Evolutionary conservation across 2,329 filamentous ascomycete species (phyloP).

Genomic region (Trichoderma gracile): DNA sequence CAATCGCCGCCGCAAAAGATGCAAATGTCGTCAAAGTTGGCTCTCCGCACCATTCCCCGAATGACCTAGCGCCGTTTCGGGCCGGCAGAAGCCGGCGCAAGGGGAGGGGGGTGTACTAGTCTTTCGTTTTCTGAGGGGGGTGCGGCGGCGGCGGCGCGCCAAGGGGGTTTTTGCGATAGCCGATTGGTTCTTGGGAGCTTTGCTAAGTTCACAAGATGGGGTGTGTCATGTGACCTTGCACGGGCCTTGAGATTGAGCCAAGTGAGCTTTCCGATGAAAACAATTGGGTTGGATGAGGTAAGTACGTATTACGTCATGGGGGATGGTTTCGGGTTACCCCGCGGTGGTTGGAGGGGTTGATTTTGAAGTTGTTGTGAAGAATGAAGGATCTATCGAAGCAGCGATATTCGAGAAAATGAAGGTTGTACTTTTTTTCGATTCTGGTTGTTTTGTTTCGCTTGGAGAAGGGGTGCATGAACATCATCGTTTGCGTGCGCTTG

Average conservation of each 20-base stretch:
- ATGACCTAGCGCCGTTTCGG: slow-evolving; percentile 8
- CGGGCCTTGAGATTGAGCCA: background rate
- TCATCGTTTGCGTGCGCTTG: too few relatives aligned
- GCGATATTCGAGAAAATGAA: too few relatives aligned
- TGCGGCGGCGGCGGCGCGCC: too few relatives aligned
- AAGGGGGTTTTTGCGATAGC: slow-evolving; percentile 10
- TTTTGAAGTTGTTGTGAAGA: background rate
- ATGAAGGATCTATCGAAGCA: background rate
- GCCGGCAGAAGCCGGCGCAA: slow-evolving; percentile 26
- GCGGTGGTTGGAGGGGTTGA: slow-evolving; percentile 24
- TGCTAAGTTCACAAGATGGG: background rate
- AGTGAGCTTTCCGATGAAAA: too few relatives aligned
- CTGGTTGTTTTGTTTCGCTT: background rate
- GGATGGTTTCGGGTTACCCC: slow-evolving; percentile 9
- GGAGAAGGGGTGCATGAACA: too few relatives aligned
- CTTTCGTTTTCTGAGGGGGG: too few relatives aligned
- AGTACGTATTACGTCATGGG: background rate
- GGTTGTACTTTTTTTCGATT: background rate
- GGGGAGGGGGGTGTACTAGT: too few relatives aligned
- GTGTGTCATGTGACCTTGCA: slow-evolving; percentile 20
- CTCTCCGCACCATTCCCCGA: slow-evolving; percentile 17
- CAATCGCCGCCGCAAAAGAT: background rate
- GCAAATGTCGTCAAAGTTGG: slow-evolving; percentile 24
- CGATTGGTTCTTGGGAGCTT: slow-evolving; percentile 17
- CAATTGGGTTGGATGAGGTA: background rate